Percentiles rank a stretch among this genome's conserved stretches.
phyloP scores from a whole-genome alignment of 768 basidiomycete genomes.

The Tricholomella constricta region DNA sequence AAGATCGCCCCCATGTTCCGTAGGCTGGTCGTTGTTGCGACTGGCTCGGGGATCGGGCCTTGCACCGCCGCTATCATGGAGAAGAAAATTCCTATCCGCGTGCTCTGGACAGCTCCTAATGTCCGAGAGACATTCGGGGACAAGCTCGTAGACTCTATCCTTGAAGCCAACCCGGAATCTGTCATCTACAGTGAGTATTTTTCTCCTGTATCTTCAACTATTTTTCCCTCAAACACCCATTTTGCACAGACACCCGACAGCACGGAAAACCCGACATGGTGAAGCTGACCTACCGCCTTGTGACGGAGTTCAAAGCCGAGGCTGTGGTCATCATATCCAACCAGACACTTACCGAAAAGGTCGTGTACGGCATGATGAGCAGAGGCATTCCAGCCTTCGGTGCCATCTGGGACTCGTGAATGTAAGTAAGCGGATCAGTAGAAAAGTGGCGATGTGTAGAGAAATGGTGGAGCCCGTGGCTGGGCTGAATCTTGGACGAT shows the following conservation, averaged over 20 bases:
- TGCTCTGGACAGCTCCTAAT: constrained; percentile 66
- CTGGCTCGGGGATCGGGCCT: constrained; percentile 62
- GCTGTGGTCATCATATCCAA: constrained; percentile 64
- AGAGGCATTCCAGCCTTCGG: constrained; percentile 62
- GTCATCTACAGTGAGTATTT: constrained; percentile 52
- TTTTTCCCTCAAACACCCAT: constrained; percentile 12
- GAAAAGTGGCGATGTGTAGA: neutral
- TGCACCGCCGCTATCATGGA: constrained; percentile 58
- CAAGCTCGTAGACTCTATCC: constrained; percentile 56
- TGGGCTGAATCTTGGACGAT: neutral
- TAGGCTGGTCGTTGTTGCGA: constrained; percentile 58
- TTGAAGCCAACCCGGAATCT: constrained; percentile 47
- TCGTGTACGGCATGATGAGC: constrained; percentile 63
- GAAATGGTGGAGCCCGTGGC: neutral
- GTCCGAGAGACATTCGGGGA: constrained; percentile 64
- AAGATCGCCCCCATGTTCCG: constrained; percentile 57
- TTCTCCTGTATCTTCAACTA: neutral
- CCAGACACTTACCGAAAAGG: constrained; percentile 55
- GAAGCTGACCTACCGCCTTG: constrained; percentile 46
- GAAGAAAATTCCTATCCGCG: constrained; percentile 49
- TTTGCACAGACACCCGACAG: constrained; percentile 44
- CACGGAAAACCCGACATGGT: constrained; percentile 55
- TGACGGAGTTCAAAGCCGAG: constrained; percentile 50
- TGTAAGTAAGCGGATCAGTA: neutral
- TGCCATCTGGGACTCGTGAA: constrained; percentile 54